A percentile compares a stretch with the other conserved stretches of the same genome.
phyloP scores from a whole-genome alignment of 495 filamentous ascomycete genomes.

The Echria macrotheca region DNA sequence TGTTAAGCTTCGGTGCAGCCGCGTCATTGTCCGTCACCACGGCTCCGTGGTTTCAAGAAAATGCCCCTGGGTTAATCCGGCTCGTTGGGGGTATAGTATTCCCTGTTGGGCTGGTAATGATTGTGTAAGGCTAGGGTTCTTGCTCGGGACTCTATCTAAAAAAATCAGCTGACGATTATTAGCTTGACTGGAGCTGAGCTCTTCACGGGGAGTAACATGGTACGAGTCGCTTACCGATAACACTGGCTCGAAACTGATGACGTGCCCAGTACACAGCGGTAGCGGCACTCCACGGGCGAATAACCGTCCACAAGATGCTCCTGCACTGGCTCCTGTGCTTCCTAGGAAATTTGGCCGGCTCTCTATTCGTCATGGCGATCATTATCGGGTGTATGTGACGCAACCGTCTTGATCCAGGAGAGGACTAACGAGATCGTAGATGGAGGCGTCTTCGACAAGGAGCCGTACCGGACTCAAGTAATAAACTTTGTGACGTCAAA shows the following conservation, averaged over 20 bases:
- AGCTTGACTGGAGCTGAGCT: slow-evolving; percentile 53
- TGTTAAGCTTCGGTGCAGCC: slow-evolving; percentile 51
- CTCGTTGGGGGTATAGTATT: slow-evolving; percentile 53
- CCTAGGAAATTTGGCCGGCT: slow-evolving; percentile 55
- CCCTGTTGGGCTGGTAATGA: slow-evolving; percentile 54
- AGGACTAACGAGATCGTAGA: slow-evolving; percentile 28
- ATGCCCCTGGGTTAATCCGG: slow-evolving; percentile 55
- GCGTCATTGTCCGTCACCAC: slow-evolving; percentile 47
- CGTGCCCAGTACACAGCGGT: slow-evolving; percentile 54
- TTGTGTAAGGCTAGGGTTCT: slow-evolving; percentile 28
- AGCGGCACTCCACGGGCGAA: slow-evolving; percentile 47
- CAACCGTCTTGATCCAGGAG: background rate
- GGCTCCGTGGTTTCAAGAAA: slow-evolving; percentile 55
- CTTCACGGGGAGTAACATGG: slow-evolving; percentile 55
- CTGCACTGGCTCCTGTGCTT: slow-evolving; percentile 54
- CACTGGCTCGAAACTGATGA: background rate
- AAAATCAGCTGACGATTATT: background rate
- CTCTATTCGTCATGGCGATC: slow-evolving; percentile 52
- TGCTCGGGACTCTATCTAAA: background rate
- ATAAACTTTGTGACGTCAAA: slow-evolving; percentile 51
- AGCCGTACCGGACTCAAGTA: slow-evolving; percentile 44
- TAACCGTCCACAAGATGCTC: slow-evolving; percentile 45
- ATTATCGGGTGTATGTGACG: slow-evolving; percentile 50
- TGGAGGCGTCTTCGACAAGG: slow-evolving; percentile 51
- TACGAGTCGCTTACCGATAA: slow-evolving; percentile 7